A percentile compares a stretch with the other conserved stretches of the same genome.
Evolutionary conservation across 1,284 basidiomycete species (phyloP).

Genomic region (Meripilus lineatus): DNA sequence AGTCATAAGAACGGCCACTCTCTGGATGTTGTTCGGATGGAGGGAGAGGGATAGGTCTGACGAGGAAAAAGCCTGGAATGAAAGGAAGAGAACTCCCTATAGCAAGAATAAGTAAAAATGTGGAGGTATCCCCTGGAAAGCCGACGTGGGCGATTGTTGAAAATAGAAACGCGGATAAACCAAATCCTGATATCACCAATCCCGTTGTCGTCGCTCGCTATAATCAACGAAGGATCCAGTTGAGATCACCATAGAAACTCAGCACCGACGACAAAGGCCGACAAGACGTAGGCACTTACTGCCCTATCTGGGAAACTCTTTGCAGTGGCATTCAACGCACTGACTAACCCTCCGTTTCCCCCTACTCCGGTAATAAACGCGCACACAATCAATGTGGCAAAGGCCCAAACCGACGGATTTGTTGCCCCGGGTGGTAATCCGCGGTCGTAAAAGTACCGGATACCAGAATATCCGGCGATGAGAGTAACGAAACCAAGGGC

Average conservation of each 20-base stretch:
- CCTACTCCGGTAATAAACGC: constrained; percentile 59
- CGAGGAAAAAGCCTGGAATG: constrained; percentile 59
- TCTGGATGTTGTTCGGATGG: constrained; percentile 19
- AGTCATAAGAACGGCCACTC: constrained; percentile 9
- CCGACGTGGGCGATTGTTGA: constrained; percentile 59
- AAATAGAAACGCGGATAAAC: constrained; percentile 80
- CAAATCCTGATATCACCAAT: constrained; percentile 78
- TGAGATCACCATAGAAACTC: no score
- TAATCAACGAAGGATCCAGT: no score
- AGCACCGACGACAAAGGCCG: no score
- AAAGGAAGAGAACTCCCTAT: constrained; percentile 68
- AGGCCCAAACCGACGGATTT: constrained; percentile 18
- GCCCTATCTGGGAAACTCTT: constrained; percentile 55
- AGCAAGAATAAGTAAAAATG: constrained; percentile 65
- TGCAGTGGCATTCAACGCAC: constrained; percentile 59
- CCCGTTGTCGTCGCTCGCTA: constrained; percentile 70
- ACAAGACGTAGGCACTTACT: constrained; percentile 30
- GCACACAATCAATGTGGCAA: constrained; percentile 42
- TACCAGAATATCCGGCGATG: constrained; percentile 61
- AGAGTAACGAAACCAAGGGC: constrained; percentile 45
- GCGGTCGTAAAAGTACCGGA: constrained; percentile 55
- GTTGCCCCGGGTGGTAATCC: constrained; percentile 32
- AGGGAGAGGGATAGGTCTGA: constrained; percentile 54
- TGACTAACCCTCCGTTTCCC: constrained; percentile 51
- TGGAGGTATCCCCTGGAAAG: constrained; percentile 68